Conservation (phyloP, 805 yeast species). For the Yarrowia divulgata region DNA sequence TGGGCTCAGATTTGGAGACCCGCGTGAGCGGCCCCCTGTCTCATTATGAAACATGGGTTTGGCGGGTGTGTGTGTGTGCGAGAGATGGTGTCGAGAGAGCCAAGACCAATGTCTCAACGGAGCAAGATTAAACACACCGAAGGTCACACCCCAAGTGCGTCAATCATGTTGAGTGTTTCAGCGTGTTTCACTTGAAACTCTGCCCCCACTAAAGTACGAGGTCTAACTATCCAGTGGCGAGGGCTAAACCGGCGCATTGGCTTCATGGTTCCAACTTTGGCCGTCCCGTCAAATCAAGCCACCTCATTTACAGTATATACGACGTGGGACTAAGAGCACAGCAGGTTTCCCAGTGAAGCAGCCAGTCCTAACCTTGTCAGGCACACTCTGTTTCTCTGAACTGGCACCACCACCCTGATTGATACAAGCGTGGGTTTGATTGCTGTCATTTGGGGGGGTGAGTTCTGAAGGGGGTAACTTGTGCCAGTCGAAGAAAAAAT, state of each 20-base stretch:
- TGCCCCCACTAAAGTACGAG: constrained; percentile 20
- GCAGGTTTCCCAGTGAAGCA: background rate
- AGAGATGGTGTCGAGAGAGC: background rate
- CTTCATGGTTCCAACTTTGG: constrained; percentile 26
- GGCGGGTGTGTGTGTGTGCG: background rate
- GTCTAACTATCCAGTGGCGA: background rate
- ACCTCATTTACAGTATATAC: background rate
- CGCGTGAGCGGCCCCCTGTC: constrained; percentile 27
- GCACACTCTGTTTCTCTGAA: background rate
- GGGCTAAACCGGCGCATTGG: background rate
- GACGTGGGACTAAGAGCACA: background rate
- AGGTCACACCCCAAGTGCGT: constrained; percentile 31
- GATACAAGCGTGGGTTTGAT: too few relatives aligned
- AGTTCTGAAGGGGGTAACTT: too few relatives aligned
- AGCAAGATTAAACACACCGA: constrained; percentile 23
- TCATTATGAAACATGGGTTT: constrained; percentile 21
- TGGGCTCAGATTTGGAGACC: background rate
- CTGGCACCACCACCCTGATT: constrained; percentile 9
- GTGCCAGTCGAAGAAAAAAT: too few relatives aligned
- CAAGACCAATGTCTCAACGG: constrained; percentile 27
- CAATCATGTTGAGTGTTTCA: constrained; percentile 29
- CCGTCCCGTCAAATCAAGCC: constrained; percentile 18
- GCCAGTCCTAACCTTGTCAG: background rate
- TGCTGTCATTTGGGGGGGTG: too few relatives aligned
- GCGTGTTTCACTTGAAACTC: constrained; percentile 15